phyloP scores from a whole-genome alignment of 2,329 filamentous ascomycete genomes.

The Diaporthe ampelina region DNA sequence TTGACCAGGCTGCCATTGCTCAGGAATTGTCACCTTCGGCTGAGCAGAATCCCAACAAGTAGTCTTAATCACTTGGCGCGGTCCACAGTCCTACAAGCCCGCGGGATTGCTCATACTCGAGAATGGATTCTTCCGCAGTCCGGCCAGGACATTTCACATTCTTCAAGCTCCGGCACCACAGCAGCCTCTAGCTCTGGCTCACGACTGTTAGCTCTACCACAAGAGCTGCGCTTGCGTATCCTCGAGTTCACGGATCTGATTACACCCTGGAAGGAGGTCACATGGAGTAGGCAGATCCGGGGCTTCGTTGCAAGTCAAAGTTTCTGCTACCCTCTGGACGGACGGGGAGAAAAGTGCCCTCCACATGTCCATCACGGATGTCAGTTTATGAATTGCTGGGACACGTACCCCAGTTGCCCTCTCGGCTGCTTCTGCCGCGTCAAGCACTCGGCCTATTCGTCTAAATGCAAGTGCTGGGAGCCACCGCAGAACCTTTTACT shows the following conservation, averaged over 20 bases:
- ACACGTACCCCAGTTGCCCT: too few species aligned
- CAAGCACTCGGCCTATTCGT: constrained; percentile 26
- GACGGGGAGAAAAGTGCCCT: background rate
- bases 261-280: constrained; percentile 40
- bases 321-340: background rate
- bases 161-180: background rate
- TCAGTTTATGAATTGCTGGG: background rate
- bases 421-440: constrained; percentile 41
- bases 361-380: background rate
- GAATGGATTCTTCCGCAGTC: background rate
- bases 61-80: background rate
- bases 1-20: background rate
- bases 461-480: constrained; percentile 40
- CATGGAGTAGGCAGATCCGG: constrained; percentile 34
- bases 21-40: background rate
- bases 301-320: background rate
- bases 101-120: background rate
- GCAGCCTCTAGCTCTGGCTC: background rate
- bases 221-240: constrained; percentile 40
- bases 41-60: background rate
- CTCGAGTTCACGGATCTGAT: constrained; percentile 42
- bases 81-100: background rate
- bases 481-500: constrained; percentile 37
- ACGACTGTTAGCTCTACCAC: constrained; percentile 20
- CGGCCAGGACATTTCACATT: background rate